Evolutionary conservation across 805 yeast species (phyloP), one percentile per base, ranked within the genome.

Genomic region (Torulaspora franciscae): DNA sequence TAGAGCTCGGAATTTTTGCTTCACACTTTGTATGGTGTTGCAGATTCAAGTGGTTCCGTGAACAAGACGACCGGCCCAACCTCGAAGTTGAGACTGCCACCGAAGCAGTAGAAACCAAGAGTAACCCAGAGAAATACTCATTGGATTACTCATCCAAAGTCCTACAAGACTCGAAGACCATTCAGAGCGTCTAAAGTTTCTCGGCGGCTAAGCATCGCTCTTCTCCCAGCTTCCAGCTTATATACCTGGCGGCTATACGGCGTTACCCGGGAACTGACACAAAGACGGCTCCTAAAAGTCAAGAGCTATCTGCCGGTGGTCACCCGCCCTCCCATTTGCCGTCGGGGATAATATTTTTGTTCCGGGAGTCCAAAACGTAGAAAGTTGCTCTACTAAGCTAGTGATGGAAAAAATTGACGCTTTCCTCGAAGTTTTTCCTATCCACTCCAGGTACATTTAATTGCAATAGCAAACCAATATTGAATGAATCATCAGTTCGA

Each of bases 1-100:
- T 89, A 62, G 97, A 90, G 58, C 42, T 82, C 1, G 97, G 96
- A 0, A 85, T 90, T 10, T 78, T 85, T 54, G 25, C 68, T 0
- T 77, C 87, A 40, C 96, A 88, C 45, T 53, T 74, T 7, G 67
- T 84, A 10, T 89, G 96, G 96, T 69, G 72, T 55, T 48, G 76
- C 37, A 61, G 81, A 52, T 68, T 73, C 52, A 59, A 52, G 33
- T 57, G 62, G 60, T 55, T 61, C 23, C 28, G 19, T 2, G 35
- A 41, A 17, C 15, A 14, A 13, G 13, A 10, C 10, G 37, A 34
- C 11, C 34, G 28, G n/a, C 2, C 41, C 6, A 33, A 38, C 10
- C 11, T 38, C 7, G 41, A 38, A 13, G 19, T 35, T 9, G 44
- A 41, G 10, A 3, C 27, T 8, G 14, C 29, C 14, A 24, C 27